phyloP scores from a whole-genome alignment of 129 eudicot genomes.

The Ambrosia artemisiifolia region DNA sequence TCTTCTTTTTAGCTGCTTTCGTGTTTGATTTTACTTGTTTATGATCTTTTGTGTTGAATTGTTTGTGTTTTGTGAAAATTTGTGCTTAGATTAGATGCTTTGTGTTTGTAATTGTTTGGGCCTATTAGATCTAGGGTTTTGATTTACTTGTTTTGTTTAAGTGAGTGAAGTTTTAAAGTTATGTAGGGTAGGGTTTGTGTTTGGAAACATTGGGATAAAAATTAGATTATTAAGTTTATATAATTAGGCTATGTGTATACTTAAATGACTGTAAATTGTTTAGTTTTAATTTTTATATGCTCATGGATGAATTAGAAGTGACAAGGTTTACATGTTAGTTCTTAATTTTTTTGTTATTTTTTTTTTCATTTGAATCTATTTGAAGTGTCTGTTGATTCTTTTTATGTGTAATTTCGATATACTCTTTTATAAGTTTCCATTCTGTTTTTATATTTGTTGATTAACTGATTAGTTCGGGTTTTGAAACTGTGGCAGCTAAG shows the following conservation, averaged over 20 bases:
- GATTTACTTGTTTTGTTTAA: not conserved
- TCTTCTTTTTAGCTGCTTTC: not conserved
- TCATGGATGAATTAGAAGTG: not conserved
- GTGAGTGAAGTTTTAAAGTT: not conserved
- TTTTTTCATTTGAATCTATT: not conserved
- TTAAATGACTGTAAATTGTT: not conserved
- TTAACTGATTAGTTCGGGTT: constrained; percentile 39
- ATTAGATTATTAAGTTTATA: not conserved
- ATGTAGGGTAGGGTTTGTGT: constrained; percentile 4
- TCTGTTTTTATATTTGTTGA: not conserved
- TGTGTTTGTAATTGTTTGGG: constrained; percentile 2
- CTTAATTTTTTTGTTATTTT: not conserved
- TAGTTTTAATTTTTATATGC: not conserved
- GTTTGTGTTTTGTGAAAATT: not conserved
- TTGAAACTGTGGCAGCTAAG: constrained; percentile 45
- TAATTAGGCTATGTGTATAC: not conserved
- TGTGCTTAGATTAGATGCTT: not conserved
- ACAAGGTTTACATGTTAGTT: not conserved
- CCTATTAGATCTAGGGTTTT: constrained; percentile 25
- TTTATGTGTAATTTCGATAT: no score
- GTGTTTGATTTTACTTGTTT: not conserved
- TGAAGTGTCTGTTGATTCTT: not conserved
- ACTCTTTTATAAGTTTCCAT: no score
- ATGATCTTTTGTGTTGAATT: not conserved
- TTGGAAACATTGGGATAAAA: not conserved